Evolutionary conservation across 768 basidiomycete species (phyloP).

Genomic region (Mycena venus): DNA sequence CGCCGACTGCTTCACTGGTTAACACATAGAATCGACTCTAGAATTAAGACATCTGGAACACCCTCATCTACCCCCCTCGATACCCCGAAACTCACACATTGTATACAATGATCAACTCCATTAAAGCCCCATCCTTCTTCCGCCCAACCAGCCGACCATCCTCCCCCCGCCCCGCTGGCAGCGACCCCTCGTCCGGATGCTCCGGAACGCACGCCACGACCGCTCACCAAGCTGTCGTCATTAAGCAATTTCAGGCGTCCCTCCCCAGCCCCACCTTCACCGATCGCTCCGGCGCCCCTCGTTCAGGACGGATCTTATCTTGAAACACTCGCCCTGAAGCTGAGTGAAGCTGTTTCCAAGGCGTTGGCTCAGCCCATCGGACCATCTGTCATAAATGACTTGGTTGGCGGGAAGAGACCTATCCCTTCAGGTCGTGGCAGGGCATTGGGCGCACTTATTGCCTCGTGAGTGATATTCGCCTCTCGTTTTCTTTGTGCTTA

Average conservation of each 20-base stretch:
- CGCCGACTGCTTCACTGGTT: conserved; percentile 41
- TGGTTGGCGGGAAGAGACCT: conserved; percentile 75
- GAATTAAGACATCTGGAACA: conserved; percentile 41
- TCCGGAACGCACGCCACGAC: conserved; percentile 62
- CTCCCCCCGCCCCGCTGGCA: conserved; percentile 65
- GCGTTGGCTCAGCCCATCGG: conserved; percentile 77
- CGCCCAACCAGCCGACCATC: conserved; percentile 73
- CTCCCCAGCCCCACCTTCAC: conserved; percentile 55
- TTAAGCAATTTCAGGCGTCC: conserved; percentile 71
- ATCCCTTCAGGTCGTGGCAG: conserved; percentile 82
- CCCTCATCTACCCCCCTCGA: conserved; percentile 31
- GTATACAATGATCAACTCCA: conserved; percentile 68
- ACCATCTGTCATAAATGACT: conserved; percentile 63
- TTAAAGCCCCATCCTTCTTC: conserved; percentile 78
- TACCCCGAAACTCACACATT: conserved; percentile 23
- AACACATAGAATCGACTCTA: conserved; percentile 46
- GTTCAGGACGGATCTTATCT: conserved; percentile 87
- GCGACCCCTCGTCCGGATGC: conserved; percentile 54
- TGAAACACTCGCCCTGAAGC: conserved; percentile 79
- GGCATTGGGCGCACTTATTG: conserved; percentile 75
- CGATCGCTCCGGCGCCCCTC: conserved; percentile 57
- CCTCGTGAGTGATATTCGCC: conserved; percentile 65
- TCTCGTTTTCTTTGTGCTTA: conserved; percentile 29
- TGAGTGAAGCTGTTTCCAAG: conserved; percentile 87
- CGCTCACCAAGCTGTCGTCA: conserved; percentile 68